Conservation (phyloP, 163 green algal species). For the Scenedesmus sp. region DNA sequence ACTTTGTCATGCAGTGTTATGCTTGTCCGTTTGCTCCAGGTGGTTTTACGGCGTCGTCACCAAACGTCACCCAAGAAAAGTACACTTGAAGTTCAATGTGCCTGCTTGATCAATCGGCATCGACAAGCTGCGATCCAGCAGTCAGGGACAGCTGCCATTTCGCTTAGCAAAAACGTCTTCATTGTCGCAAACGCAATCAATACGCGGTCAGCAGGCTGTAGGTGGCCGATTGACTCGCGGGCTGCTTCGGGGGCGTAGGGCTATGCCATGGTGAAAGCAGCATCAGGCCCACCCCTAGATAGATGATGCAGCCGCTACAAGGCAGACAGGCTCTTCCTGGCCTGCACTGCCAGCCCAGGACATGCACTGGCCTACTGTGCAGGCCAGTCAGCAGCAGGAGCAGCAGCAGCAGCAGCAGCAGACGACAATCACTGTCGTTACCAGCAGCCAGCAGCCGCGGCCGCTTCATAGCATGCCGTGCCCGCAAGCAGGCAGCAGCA, state of each 20-base stretch:
- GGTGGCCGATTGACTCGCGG: not conserved
- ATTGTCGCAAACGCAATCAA: not conserved
- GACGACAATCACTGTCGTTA: not conserved
- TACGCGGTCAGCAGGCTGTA: not conserved
- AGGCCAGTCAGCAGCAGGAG: constrained; percentile 20
- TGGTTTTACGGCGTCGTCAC: not conserved
- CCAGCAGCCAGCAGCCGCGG: not conserved
- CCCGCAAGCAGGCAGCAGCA: constrained; percentile 30
- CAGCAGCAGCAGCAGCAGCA: constrained; percentile 13
- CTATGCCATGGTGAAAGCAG: constrained; percentile 6
- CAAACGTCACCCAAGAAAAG: not conserved
- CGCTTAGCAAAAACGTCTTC: not conserved
- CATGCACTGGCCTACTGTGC: not conserved
- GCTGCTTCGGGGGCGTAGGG: not conserved
- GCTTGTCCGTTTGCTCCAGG: not conserved
- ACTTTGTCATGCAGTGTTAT: constrained; percentile 1
- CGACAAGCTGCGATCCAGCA: not conserved
- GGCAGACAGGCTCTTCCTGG: not conserved
- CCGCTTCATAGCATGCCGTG: not conserved
- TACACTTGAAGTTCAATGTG: not conserved
- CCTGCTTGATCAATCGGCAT: not conserved
- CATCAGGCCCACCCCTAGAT: not conserved
- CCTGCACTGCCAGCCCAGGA: constrained; percentile 8
- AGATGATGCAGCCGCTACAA: not conserved
- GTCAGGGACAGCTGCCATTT: not conserved